These are phyloP conservation scores for Umbilicus rupestris DNA, from an alignment of 164 flowering plant species.

Conservation along the genomic window DNA sequence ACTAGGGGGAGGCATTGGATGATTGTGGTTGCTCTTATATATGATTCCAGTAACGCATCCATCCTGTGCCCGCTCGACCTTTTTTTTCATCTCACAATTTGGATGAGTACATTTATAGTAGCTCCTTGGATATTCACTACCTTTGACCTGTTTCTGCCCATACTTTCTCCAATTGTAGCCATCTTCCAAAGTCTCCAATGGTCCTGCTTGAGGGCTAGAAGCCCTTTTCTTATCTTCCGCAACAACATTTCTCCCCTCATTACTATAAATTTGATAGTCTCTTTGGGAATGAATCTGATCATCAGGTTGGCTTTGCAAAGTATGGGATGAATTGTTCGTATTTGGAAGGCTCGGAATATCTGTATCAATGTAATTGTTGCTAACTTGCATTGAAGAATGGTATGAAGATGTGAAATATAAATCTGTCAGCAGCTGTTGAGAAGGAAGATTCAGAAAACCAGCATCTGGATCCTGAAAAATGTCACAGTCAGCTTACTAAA, in stretches of 20 bases:
- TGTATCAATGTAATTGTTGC: background rate
- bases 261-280: no score
- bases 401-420: no score
- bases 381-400: background rate
- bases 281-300: background rate
- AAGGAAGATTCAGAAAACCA: no score
- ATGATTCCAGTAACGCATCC: constrained; percentile 72
- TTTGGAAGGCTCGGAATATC: background rate
- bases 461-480: no score
- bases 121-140: constrained; percentile 78
- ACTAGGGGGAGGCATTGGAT: constrained; percentile 55
- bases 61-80: constrained; percentile 66
- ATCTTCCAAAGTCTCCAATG: constrained; percentile 42
- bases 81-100: constrained; percentile 66
- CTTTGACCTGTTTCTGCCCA: constrained; percentile 88
- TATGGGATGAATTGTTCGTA: background rate
- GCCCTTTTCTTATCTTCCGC: constrained; percentile 26
- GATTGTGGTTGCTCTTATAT: constrained; percentile 68
- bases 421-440: no score
- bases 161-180: constrained; percentile 84
- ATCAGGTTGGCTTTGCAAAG: background rate
- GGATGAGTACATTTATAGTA: constrained; percentile 77
- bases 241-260: background rate
- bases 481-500: no score
- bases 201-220: constrained; percentile 14